These are phyloP conservation scores for Triticum urartu DNA, from an alignment of 176 grass and related monocot species.

Conservation along the genomic window DNA sequence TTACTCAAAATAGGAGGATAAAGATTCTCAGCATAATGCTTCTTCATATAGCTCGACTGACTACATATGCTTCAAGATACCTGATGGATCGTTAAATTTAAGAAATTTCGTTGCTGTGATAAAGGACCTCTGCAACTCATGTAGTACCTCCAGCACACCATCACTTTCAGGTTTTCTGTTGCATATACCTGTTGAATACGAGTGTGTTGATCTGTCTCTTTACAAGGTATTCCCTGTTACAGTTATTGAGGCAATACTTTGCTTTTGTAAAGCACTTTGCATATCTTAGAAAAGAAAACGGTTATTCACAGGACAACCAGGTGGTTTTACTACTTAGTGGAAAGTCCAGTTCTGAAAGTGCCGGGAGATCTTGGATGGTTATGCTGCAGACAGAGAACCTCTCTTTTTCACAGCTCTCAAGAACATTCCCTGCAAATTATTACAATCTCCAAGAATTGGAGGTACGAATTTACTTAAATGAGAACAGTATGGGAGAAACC, in stretches of 20 bases:
- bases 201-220: constrained; percentile 82
- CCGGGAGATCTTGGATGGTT: constrained; percentile 64
- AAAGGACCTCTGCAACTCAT: constrained; percentile 49
- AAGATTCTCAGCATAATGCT: constrained; percentile 34
- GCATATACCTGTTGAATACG: constrained; percentile 67
- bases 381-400: constrained; percentile 69
- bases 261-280: constrained; percentile 8
- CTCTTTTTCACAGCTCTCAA: constrained; percentile 69
- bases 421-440: constrained; percentile 30
- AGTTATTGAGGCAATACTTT: constrained; percentile 1
- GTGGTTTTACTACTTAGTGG: constrained; percentile 81
- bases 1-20: constrained; percentile 61
- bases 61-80: constrained; percentile 88
- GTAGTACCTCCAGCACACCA: constrained; percentile 28
- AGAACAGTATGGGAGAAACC: not conserved
- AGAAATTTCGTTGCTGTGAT: constrained; percentile 82
- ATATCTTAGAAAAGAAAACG: not conserved
- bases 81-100: constrained; percentile 66
- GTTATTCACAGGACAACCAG: constrained; percentile 62
- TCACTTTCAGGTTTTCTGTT: constrained; percentile 67
- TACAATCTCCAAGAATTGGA: constrained; percentile 57
- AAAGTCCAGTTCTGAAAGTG: constrained; percentile 49
- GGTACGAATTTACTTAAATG: constrained; percentile 41
- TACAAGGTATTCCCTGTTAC: constrained; percentile 71
- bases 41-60: constrained; percentile 48